These are phyloP conservation scores for Arxiozyma bovina DNA, from an alignment of 1,139 yeast species.

Conservation along the genomic window DNA sequence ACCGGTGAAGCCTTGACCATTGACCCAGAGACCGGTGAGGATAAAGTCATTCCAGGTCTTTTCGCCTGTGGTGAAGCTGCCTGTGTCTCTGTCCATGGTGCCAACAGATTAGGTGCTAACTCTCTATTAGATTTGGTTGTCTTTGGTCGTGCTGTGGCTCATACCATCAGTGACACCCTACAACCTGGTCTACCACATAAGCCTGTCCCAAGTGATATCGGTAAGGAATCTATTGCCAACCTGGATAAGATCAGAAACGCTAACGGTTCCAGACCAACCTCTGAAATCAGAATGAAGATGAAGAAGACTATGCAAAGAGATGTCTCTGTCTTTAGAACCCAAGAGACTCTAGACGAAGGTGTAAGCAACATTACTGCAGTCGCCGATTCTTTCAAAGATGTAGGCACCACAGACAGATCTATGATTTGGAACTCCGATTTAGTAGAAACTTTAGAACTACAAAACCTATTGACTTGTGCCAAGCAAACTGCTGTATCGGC, in stretches of 20 bases:
- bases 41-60: slow-evolving; percentile 85
- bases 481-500: slow-evolving; percentile 93
- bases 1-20: slow-evolving; percentile 87
- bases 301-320: slow-evolving; percentile 95
- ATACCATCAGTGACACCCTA: slow-evolving; percentile 75
- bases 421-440: slow-evolving; percentile 98
- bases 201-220: slow-evolving; percentile 74
- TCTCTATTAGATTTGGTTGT: slow-evolving; percentile 96
- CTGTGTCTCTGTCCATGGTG: slow-evolving; percentile 98
- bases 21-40: slow-evolving; percentile 75
- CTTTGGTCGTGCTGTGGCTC: slow-evolving; percentile 96
- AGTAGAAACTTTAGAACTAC: slow-evolving; percentile 92
- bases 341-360: slow-evolving; percentile 87
- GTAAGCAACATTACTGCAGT: slow-evolving; percentile 68
- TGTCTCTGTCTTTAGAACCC: slow-evolving; percentile 93
- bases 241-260: slow-evolving; percentile 86
- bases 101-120: slow-evolving; percentile 98
- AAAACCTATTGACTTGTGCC: slow-evolving; percentile 95
- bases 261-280: slow-evolving; percentile 69
- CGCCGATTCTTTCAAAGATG: slow-evolving; percentile 62
- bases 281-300: slow-evolving; percentile 85
- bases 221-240: slow-evolving; percentile 82
- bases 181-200: slow-evolving; percentile 84
- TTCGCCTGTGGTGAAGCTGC: slow-evolving; percentile 99
- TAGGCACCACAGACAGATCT: slow-evolving; percentile 88